These are phyloP conservation scores for Wallacemonas rigidus DNA, from an alignment of 208 protist genomes.

Conservation along the genomic window DNA sequence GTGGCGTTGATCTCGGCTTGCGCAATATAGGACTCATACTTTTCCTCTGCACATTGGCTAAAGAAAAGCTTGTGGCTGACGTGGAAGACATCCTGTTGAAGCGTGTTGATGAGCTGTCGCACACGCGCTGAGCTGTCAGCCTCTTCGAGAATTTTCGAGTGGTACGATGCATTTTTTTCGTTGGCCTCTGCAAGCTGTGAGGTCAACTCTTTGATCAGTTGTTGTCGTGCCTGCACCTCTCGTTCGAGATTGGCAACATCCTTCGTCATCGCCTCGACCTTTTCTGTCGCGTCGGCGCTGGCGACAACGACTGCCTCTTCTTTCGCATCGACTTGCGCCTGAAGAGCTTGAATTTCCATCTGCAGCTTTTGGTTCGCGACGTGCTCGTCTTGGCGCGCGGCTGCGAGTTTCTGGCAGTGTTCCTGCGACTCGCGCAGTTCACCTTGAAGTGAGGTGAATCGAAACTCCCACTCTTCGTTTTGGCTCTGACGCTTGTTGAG, in stretches of 20 bases:
- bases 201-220: slow-evolving; percentile 68
- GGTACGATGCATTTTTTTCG: slow-evolving; percentile 54
- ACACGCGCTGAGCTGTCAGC: slow-evolving; percentile 38
- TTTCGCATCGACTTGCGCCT: slow-evolving; percentile 30
- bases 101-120: slow-evolving; percentile 17
- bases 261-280: slow-evolving; percentile 26
- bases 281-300: slow-evolving; percentile 50
- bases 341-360: slow-evolving; percentile 8
- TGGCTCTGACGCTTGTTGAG: slow-evolving; percentile 66
- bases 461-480: slow-evolving; percentile 44
- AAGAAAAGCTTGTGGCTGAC: neutral
- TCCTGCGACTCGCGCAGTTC: slow-evolving; percentile 56
- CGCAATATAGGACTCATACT: slow-evolving; percentile 2
- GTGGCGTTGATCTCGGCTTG: slow-evolving; percentile 5
- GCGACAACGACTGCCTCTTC: slow-evolving; percentile 72
- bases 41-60: slow-evolving; percentile 15
- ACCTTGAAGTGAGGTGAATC: slow-evolving; percentile 37
- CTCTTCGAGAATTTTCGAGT: slow-evolving; percentile 58
- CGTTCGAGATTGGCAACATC: slow-evolving; percentile 51
- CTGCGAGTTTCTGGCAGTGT: slow-evolving; percentile 16
- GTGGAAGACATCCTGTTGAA: slow-evolving; percentile 3
- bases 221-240: slow-evolving; percentile 50
- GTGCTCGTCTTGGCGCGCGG: slow-evolving; percentile 9
- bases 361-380: slow-evolving; percentile 28
- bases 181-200: slow-evolving; percentile 58